These are phyloP conservation scores for Thozetella sp. DNA, from an alignment of 495 filamentous ascomycete species.

Conservation along the genomic window DNA sequence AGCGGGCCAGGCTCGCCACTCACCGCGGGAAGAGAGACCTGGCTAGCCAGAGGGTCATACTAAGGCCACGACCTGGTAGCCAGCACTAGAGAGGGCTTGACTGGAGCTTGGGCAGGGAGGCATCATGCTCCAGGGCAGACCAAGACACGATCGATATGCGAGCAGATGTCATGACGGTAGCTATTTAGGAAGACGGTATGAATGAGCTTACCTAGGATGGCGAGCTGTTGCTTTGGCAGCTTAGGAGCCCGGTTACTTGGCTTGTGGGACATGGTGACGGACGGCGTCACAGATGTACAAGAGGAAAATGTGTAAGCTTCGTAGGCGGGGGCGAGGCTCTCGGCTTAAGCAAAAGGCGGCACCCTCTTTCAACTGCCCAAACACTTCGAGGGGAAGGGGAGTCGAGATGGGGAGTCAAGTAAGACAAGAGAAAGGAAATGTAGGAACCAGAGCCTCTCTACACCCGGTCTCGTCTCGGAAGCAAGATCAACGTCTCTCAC, in stretches of 20 bases:
- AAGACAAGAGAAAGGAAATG: neutral
- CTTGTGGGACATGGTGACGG: constrained; percentile 26
- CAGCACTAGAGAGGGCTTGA: neutral
- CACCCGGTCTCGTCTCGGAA: no score
- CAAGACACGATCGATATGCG: neutral
- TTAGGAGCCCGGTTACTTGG: constrained; percentile 34
- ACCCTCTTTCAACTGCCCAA: no score
- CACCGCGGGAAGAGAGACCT: constrained; percentile 1
- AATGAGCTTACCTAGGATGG: constrained; percentile 63
- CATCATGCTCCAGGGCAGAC: neutral
- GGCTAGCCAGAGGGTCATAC: neutral
- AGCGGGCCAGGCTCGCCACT: neutral
- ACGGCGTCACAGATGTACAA: neutral
- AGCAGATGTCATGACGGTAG: no score
- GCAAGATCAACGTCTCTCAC: neutral
- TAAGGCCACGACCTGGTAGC: neutral
- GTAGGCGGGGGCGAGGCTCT: no score
- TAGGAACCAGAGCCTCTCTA: no score
- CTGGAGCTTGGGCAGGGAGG: neutral
- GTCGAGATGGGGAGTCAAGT: neutral
- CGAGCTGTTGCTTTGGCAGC: constrained; percentile 47
- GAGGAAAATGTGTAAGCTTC: no score
- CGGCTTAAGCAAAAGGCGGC: no score
- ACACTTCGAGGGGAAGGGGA: neutral
- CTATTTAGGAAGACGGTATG: no score